Base-by-base conservation (phyloP, 2,329 filamentous ascomycete genomes). In the Trichoderma gracile region DNA sequence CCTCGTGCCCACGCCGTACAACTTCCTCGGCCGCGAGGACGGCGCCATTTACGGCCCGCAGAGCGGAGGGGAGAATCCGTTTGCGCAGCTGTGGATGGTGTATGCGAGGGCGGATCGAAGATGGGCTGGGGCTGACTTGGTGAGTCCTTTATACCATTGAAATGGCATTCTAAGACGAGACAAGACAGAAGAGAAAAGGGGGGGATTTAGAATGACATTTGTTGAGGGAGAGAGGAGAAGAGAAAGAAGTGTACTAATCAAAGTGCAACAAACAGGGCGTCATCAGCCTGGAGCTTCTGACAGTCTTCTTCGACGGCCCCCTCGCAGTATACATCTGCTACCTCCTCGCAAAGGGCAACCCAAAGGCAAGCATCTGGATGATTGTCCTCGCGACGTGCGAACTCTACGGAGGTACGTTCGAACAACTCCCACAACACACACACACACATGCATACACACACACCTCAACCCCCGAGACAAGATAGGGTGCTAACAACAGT, bases 61-160 rank as follows among this genome's bases (percentile, higher is more conserved):
- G 78, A 82, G 81, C 0, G 84, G 78, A 14, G 83, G 81, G n/a
- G 74, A 75, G 63, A 82, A 82, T 47, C 78, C 82, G 10, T 80
- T 86, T 71, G 86, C 84, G 9, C 78, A 82, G 74, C 76, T 89
- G 63, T 90, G 87, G 87, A 87, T 88, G 84, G 86, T 89, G 8
- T 90, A 90, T 67, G 86, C 86, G 10, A 79, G 82, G 69, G 87
- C 87, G 0, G 87, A 90, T 69, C 78, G 77, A 70, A 77, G 87
- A 63, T 90, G 87, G 87, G 86, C 80, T 1, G 85, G 84, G 5
- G 84, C 84, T 3, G 87, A 90, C 71, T 70, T 88, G 68, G 82
- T 83, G 74, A 10, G 80, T 71, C 46, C 25, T 47, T 58, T 45
- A 5, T 59, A n/a, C n/a, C n/a, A n/a, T n/a, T n/a, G n/a, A n/a